Evolutionary conservation across 371 early-diverging fungal species (phyloP).

Genomic region (Umbelopsis sp.): DNA sequence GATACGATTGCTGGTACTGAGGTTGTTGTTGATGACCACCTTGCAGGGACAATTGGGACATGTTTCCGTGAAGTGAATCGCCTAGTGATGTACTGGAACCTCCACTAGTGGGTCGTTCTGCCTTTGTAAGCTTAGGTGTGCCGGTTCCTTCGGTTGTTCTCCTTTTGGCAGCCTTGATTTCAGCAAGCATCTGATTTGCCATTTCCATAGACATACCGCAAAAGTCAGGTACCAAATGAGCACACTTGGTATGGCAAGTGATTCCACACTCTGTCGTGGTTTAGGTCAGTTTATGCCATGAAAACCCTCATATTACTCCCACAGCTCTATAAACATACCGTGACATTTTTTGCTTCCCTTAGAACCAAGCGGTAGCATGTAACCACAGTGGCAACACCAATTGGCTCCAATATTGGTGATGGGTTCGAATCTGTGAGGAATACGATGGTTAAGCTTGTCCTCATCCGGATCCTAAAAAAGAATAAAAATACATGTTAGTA

Average conservation of each 20-base stretch:
- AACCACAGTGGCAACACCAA: slow-evolving; percentile 99
- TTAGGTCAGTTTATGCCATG: background rate
- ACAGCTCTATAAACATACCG: slow-evolving; percentile 18
- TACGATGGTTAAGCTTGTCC: slow-evolving; percentile 82
- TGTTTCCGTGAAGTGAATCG: slow-evolving; percentile 24
- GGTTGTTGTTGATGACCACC: slow-evolving; percentile 23
- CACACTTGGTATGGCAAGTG: slow-evolving; percentile 86
- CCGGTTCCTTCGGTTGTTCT: slow-evolving; percentile 29
- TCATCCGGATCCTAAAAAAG: slow-evolving; percentile 51
- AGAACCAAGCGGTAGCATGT: slow-evolving; percentile 85
- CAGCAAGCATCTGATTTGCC: slow-evolving; percentile 80
- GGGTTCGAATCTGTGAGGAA: slow-evolving; percentile 91
- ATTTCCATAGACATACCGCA: slow-evolving; percentile 90
- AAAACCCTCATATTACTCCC: too few species aligned
- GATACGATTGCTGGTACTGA: slow-evolving; percentile 31
- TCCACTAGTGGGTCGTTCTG: slow-evolving; percentile 27
- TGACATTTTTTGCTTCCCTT: slow-evolving; percentile 67
- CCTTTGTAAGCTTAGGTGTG: slow-evolving; percentile 22
- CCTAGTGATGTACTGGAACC: slow-evolving; percentile 24
- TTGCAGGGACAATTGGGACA: slow-evolving; percentile 28
- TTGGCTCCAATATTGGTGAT: slow-evolving; percentile 77
- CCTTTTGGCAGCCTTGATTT: slow-evolving; percentile 70
- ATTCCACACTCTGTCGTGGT: slow-evolving; percentile 69
- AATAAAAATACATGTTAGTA: slow-evolving; percentile 17
- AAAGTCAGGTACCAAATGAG: slow-evolving; percentile 85